Evolutionary conservation across 805 yeast genomes (phyloP).

Genomic region (Cyberlindnera mississippiensis): DNA sequence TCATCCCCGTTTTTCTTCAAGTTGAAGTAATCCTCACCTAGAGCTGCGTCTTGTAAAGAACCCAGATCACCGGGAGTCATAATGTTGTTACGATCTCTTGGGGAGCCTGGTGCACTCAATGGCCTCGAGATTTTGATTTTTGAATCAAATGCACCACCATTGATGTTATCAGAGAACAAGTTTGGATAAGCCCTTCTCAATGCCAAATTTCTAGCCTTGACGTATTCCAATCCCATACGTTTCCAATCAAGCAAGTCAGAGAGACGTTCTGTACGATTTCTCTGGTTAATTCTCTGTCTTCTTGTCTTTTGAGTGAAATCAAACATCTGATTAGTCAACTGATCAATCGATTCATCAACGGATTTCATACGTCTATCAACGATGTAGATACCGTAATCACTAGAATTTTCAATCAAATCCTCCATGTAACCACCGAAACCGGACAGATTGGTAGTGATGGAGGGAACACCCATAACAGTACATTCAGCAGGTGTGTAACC

Average conservation of each 20-base stretch:
- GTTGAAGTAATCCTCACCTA: conserved; percentile 72
- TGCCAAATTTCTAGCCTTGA: conserved; percentile 90
- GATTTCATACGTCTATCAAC: conserved; percentile 92
- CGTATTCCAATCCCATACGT: conserved; percentile 95
- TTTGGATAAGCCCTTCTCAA: conserved; percentile 93
- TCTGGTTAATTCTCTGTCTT: conserved; percentile 95
- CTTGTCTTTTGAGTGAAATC: conserved; percentile 85
- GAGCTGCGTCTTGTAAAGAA: conserved; percentile 86
- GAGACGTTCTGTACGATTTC: conserved; percentile 93
- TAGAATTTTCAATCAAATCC: conserved; percentile 88
- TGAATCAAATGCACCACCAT: conserved; percentile 35
- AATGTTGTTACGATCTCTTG: conserved; percentile 65
- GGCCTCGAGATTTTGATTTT: conserved; percentile 81
- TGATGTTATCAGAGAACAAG: conserved; percentile 44
- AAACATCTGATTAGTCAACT: conserved; percentile 83
- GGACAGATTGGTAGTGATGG: conserved; percentile 90
- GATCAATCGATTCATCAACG: conserved; percentile 91
- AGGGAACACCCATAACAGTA: conserved; percentile 99
- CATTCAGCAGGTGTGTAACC: conserved; percentile 99
- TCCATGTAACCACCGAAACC: conserved; percentile 99
- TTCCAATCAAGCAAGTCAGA: conserved; percentile 95
- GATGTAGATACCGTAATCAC: conserved; percentile 94
- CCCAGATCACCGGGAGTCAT: conserved; percentile 99
- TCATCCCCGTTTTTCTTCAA: conserved; percentile 42
- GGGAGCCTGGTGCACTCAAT: conserved; percentile 95